phyloP scores from a whole-genome alignment of 2,329 filamentous ascomycete genomes.

The Sclerotiophoma versabilis region DNA sequence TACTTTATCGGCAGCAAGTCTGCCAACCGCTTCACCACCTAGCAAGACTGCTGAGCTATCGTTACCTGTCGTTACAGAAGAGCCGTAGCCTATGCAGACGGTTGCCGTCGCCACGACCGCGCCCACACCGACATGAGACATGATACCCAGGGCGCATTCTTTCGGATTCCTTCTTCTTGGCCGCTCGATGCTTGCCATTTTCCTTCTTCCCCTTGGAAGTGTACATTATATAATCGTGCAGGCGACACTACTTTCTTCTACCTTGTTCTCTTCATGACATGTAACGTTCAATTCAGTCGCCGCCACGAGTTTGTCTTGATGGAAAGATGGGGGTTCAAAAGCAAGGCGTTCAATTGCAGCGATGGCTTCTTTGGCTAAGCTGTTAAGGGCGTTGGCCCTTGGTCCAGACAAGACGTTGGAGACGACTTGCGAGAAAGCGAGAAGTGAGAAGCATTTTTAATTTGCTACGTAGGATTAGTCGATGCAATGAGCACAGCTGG shows the following conservation, averaged over 20 bases:
- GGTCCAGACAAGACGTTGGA: conserved; percentile 10
- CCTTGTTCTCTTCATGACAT: conserved; percentile 16
- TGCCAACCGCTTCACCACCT: conserved; percentile 40
- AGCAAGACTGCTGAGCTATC: conserved; percentile 35
- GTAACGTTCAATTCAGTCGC: conserved; percentile 14
- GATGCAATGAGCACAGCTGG: conserved; percentile 5
- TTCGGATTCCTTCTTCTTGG: conserved; percentile 25
- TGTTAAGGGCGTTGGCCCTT: conserved; percentile 16
- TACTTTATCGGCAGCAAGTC: conserved; percentile 40
- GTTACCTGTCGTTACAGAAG: conserved; percentile 38
- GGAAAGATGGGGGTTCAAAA: conserved; percentile 16
- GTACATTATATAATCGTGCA: conserved; percentile 47
- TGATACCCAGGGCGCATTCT: conserved; percentile 33
- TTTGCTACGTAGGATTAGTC: conserved; percentile 20
- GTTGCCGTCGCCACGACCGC: conserved; percentile 8
- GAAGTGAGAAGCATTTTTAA: neutral
- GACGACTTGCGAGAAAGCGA: conserved; percentile 2
- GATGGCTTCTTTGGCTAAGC: conserved; percentile 7
- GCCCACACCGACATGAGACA: conserved; percentile 30
- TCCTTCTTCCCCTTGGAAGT: conserved; percentile 26
- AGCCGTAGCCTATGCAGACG: conserved; percentile 24
- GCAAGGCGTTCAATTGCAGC: conserved; percentile 14
- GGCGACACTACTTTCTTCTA: conserved; percentile 15
- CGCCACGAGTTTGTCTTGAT: conserved; percentile 14
- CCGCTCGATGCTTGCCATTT: conserved; percentile 27